A percentile compares a stretch with the other conserved stretches of the same genome.
These are phyloP conservation scores for Berberis thunbergii DNA, from an alignment of 164 flowering plant species.

Conservation along the genomic window DNA sequence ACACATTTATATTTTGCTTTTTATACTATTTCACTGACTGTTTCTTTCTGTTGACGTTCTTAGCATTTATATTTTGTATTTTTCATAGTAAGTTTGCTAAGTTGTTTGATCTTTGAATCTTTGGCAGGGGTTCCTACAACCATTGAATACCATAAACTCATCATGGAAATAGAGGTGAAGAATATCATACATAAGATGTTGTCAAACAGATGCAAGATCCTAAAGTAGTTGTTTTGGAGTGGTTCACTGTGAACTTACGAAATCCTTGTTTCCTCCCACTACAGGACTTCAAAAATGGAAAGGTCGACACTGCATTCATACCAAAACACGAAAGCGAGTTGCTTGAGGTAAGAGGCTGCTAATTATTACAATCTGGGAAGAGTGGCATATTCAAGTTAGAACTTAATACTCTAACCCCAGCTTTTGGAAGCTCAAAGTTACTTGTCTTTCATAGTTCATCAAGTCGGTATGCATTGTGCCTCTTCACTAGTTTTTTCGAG, in stretches of 20 bases:
- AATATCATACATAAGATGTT: background rate
- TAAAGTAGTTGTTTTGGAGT: background rate
- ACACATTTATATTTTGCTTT: too few species aligned
- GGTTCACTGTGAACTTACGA: background rate
- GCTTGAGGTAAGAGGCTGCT: slow-evolving; percentile 32
- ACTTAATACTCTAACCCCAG: background rate
- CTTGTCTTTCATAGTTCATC: too few species aligned
- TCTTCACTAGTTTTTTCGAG: background rate
- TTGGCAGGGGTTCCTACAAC: slow-evolving; percentile 84
- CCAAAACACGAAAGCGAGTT: slow-evolving; percentile 90
- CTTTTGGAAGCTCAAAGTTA: too few species aligned
- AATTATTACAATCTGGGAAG: too few species aligned
- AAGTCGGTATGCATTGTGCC: background rate
- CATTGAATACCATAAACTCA: slow-evolving; percentile 93
- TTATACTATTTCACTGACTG: too few species aligned
- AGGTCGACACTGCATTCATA: slow-evolving; percentile 91
- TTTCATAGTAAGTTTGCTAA: background rate
- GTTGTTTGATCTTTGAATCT: slow-evolving; percentile 1
- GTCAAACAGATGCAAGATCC: too few species aligned
- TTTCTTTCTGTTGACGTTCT: too few species aligned
- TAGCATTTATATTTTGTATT: background rate
- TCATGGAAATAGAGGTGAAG: slow-evolving; percentile 82
- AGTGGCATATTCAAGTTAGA: background rate
- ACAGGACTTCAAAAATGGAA: slow-evolving; percentile 92
- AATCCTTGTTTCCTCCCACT: slow-evolving; percentile 7